A percentile compares a stretch with the other conserved stretches of the same genome.
phyloP scores from a whole-genome alignment of 805 yeast species.

The Ogataea ganodermae region DNA sequence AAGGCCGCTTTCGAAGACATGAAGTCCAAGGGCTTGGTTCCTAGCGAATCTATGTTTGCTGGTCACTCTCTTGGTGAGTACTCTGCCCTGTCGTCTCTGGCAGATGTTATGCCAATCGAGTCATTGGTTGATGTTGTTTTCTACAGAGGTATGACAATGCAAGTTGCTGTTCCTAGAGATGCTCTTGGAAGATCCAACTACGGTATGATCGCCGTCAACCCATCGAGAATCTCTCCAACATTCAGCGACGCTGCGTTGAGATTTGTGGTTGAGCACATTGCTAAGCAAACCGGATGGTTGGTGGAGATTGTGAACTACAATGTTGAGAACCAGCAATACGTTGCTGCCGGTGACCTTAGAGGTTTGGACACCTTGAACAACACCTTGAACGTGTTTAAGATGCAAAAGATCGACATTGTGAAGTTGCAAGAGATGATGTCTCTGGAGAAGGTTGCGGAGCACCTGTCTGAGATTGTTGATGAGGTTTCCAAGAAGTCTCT shows the following conservation, averaged over 20 bases:
- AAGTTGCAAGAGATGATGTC: constrained; percentile 81
- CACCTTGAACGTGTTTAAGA: constrained; percentile 87
- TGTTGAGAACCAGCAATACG: constrained; percentile 97
- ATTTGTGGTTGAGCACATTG: constrained; percentile 88
- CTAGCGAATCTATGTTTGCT: constrained; percentile 91
- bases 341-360: constrained; percentile 97
- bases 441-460: constrained; percentile 85
- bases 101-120: constrained; percentile 98
- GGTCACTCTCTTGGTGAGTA: constrained; percentile 99
- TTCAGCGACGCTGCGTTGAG: constrained; percentile 92
- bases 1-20: constrained; percentile 98
- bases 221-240: constrained; percentile 85
- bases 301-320: constrained; percentile 97
- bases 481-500: constrained; percentile 80
- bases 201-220: constrained; percentile 99
- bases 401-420: constrained; percentile 91
- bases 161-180: constrained; percentile 99
- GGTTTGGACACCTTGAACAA: constrained; percentile 91
- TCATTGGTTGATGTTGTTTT: constrained; percentile 95
- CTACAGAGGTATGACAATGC: constrained; percentile 99
- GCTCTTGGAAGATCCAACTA: constrained; percentile 93
- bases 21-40: constrained; percentile 93
- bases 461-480: constrained; percentile 80
- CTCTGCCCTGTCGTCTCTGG: constrained; percentile 94
- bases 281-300: constrained; percentile 85